Base-by-base conservation (phyloP, 352 stramenopile genomes). In the Globisporangium yorkense region DNA sequence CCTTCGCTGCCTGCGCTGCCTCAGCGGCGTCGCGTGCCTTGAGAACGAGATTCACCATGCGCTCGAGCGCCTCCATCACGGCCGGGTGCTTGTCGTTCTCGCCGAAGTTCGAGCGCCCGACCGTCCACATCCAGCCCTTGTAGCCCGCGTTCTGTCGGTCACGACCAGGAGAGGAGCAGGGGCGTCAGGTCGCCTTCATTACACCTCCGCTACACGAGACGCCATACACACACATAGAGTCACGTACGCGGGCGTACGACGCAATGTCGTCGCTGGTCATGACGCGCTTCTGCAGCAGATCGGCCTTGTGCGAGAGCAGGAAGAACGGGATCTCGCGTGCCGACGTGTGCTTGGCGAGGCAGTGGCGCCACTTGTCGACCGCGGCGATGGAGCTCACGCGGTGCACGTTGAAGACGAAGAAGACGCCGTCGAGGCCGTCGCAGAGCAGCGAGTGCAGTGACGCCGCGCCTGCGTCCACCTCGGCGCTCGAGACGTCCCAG, bases 331-430 rank as follows among this genome's bases (percentile, higher is more conserved):
- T 78, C 56, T 94, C 84, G 46, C 73, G 85, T 16, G 84, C 74
- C 5, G 84, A 92, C 16, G 88, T 59, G 64, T 80, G 87, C 69
- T 91, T 87, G 53, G 68, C 70, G 16, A 94, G 57, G 57, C 60
- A 72, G 58, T 91, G 71, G 24, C 80, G 80, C 84, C 84, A 94
- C 64, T 89, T 91, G 70, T 94, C 84, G 27, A 94, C 67, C 9
- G 84, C 82, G 0, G 82, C 82, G 59, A 94, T 91, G 33, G 84
- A 92, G 60, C 81, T 94, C 68, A 94, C 82, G 37, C 84, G 80
- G 58, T 94, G 82, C 40, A 94, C 80, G 59, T 94, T 94, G 55
- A 91, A 91, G n/a, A 92, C 84, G 44, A 90, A 90, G 65, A 94
- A 94, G 53, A 94, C 74, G 51, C 84, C 84, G 57, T 92, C 84